Evolutionary conservation across 208 protist genomes (phyloP).

Genomic region (Plasmodiophora brassicae): DNA sequence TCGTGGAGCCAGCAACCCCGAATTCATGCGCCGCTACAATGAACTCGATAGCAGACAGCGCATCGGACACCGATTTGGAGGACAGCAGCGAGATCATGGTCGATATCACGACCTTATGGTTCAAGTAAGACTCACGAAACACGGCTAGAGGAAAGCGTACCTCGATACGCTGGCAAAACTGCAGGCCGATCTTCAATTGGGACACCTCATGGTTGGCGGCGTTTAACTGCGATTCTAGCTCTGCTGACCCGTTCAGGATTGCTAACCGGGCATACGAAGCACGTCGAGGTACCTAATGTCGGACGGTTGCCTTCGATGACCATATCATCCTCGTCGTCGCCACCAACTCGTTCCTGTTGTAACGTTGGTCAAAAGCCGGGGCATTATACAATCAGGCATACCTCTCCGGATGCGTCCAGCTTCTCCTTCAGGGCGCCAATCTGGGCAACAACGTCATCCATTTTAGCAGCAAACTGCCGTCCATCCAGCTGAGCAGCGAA

Average conservation of each 20-base stretch:
- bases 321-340: too few relatives aligned
- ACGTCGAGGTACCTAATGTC: too few relatives aligned
- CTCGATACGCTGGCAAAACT: background rate
- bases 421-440: background rate
- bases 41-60: conserved; percentile 5
- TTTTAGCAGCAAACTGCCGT: background rate
- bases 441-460: background rate
- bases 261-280: too few relatives aligned
- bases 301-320: too few relatives aligned
- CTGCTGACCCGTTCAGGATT: too few relatives aligned
- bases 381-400: too few relatives aligned
- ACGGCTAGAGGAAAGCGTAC: background rate
- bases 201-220: background rate
- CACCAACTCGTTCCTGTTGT: too few relatives aligned
- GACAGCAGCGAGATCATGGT: conserved; percentile 27
- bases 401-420: too few relatives aligned
- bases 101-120: background rate
- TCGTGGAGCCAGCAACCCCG: background rate
- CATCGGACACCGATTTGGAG: background rate
- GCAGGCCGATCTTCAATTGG: background rate
- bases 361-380: too few relatives aligned
- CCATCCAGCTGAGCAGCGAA: background rate
- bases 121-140: background rate
- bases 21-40: background rate
- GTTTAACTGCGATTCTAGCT: too few relatives aligned